phyloP scores from a whole-genome alignment of 305 asterid genomes.

The Fraxinus sp. region DNA sequence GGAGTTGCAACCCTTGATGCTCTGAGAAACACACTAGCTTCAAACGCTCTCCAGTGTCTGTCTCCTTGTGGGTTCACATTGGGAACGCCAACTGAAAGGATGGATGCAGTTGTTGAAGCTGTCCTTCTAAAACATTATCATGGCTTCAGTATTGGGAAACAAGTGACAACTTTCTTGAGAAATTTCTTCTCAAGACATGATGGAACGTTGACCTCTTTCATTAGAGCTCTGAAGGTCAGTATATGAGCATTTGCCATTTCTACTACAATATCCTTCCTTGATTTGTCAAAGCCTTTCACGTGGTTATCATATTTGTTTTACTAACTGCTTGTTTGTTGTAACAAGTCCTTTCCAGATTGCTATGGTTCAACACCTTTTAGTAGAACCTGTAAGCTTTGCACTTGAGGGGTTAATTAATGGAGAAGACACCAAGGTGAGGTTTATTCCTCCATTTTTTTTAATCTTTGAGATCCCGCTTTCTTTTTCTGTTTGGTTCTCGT shows the following conservation, averaged over 20 bases:
- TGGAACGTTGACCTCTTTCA: constrained; percentile 80
- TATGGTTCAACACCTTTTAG: constrained; percentile 56
- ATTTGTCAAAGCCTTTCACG: constrained; percentile 26
- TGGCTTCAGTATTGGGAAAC: constrained; percentile 68
- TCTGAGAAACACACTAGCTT: constrained; percentile 55
- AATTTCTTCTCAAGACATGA: constrained; percentile 81
- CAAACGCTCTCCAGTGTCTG: constrained; percentile 52
- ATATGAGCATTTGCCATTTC: constrained; percentile 1
- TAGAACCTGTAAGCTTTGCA: constrained; percentile 51
- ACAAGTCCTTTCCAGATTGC: constrained; percentile 57
- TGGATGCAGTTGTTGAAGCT: constrained; percentile 79
- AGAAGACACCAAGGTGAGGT: constrained; percentile 52
- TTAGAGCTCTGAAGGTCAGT: constrained; percentile 82
- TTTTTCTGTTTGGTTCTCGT: constrained; percentile 20
- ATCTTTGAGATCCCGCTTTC: background rate
- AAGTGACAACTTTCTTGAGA: constrained; percentile 64
- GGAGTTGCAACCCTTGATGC: constrained; percentile 82
- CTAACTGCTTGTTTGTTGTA: constrained; percentile 23
- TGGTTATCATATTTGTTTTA: constrained; percentile 14
- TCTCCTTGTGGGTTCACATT: constrained; percentile 58
- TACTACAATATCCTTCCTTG: constrained; percentile 9
- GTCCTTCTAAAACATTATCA: constrained; percentile 56
- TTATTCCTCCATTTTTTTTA: constrained; percentile 4
- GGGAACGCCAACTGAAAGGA: constrained; percentile 74
- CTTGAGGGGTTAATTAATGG: constrained; percentile 38